Evolutionary conservation across 2,329 filamentous ascomycete species (phyloP).

Genomic region (Epichloe brachyelytri): DNA sequence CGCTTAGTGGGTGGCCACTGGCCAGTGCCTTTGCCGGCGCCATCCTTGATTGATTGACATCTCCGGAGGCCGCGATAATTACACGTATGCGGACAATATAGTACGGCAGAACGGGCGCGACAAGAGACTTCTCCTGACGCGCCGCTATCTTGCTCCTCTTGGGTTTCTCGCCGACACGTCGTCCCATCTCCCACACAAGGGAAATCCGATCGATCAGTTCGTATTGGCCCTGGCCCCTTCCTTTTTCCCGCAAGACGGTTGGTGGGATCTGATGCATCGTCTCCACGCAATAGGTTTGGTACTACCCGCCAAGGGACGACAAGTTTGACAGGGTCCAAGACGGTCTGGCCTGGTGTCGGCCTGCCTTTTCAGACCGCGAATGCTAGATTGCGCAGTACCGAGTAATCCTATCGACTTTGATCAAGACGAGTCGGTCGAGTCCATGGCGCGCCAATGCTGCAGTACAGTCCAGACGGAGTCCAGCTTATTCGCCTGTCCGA

Average conservation of each 20-base stretch:
- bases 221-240: not conserved
- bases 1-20: too few relatives aligned
- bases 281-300: not conserved
- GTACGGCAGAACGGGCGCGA: not conserved
- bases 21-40: too few relatives aligned
- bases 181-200: not conserved
- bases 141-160: not conserved
- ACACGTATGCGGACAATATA: not conserved
- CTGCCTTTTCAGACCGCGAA: too few relatives aligned
- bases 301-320: not conserved
- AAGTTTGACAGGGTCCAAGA: not conserved
- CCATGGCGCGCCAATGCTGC: too few relatives aligned
- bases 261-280: not conserved
- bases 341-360: not conserved
- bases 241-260: not conserved
- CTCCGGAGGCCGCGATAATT: not conserved
- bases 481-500: too few relatives aligned
- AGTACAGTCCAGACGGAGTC: too few relatives aligned
- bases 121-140: not conserved
- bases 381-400: too few relatives aligned
- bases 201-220: not conserved
- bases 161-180: not conserved
- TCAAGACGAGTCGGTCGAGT: too few relatives aligned
- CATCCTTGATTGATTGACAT: not conserved
- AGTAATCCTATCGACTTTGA: too few relatives aligned